These are phyloP conservation scores for Curvularia eragrostidis DNA, from an alignment of 2,329 filamentous ascomycete species.

Conservation along the genomic window DNA sequence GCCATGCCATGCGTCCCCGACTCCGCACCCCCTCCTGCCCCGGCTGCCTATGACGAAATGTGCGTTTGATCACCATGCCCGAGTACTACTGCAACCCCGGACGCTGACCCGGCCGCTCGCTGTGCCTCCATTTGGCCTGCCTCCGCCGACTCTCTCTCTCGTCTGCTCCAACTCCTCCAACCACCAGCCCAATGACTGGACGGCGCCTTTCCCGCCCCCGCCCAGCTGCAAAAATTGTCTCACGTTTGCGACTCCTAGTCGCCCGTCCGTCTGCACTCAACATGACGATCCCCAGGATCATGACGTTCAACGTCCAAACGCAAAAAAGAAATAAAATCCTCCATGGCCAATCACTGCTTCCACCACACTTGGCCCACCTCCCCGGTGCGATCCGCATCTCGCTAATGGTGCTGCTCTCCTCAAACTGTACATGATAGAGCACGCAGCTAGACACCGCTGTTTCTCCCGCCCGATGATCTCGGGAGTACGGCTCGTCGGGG, in stretches of 20 bases:
- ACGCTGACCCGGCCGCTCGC: conserved; percentile 17
- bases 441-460: conserved; percentile 30
- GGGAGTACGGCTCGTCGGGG: conserved; percentile 15
- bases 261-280: conserved; percentile 11
- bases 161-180: conserved; percentile 10
- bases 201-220: conserved; percentile 13
- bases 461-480: conserved; percentile 31
- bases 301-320: conserved; percentile 29
- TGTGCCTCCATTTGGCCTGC: conserved; percentile 21
- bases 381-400: conserved; percentile 22
- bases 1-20: neutral
- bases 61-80: conserved; percentile 28
- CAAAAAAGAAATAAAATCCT: conserved; percentile 12
- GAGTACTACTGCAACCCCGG: conserved; percentile 16
- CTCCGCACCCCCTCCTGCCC: conserved; percentile 11
- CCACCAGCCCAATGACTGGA: conserved; percentile 5
- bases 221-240: conserved; percentile 4
- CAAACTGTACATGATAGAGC: neutral
- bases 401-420: conserved; percentile 14
- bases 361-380: conserved; percentile 16
- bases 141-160: conserved; percentile 24
- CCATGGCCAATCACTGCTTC: conserved; percentile 19
- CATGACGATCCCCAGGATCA: conserved; percentile 29
- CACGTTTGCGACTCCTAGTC: conserved; percentile 8
- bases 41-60: conserved; percentile 17